Evolutionary conservation across 1,139 yeast genomes (phyloP).

Genomic region (Saccharomyces hybrid): DNA sequence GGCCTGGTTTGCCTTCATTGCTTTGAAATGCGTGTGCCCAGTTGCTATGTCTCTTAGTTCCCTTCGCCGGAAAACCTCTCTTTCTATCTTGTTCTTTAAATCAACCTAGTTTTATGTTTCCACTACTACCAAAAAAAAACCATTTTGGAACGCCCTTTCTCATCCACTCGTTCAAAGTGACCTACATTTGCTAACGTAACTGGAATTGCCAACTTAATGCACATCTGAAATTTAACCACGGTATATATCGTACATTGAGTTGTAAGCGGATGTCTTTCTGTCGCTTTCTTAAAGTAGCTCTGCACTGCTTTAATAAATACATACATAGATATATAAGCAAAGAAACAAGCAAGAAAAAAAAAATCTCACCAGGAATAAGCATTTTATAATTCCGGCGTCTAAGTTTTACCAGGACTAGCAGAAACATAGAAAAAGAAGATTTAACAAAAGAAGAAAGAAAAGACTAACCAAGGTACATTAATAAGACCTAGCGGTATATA

Average conservation of each 20-base stretch:
- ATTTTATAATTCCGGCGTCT: neutral
- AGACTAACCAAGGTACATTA: neutral
- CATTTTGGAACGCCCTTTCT: neutral
- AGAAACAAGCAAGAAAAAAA: neutral
- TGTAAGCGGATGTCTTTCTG: neutral
- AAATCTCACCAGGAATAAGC: neutral
- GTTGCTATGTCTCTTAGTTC: neutral
- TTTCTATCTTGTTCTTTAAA: neutral
- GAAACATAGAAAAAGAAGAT: neutral
- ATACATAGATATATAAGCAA: neutral
- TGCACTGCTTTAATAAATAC: neutral
- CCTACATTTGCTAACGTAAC: neutral
- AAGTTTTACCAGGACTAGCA: neutral
- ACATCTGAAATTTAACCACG: neutral
- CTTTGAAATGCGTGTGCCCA: neutral
- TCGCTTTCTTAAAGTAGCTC: neutral
- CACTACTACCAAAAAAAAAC: neutral
- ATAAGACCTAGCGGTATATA: no score
- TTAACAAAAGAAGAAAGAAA: neutral
- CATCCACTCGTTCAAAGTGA: neutral
- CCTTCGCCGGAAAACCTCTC: neutral
- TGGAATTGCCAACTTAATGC: neutral
- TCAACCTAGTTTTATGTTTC: neutral
- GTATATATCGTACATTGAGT: slow-evolving; percentile 1
- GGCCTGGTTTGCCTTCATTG: slow-evolving; percentile 10